Conservation (phyloP, 495 filamentous ascomycete genomes). For the Podospora australis region DNA sequence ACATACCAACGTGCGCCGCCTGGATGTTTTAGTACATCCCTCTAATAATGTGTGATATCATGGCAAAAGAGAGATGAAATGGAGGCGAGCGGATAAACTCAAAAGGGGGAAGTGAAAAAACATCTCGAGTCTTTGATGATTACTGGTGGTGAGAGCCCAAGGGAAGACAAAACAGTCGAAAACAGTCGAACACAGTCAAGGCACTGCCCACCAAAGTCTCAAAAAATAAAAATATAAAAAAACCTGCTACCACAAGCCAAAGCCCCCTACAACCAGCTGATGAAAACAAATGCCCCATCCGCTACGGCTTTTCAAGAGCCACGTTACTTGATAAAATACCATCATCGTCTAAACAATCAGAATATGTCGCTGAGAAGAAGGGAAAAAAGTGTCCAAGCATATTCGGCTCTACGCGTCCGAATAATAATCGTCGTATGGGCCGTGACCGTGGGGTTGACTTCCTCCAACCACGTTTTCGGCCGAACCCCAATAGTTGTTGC, state of each 20-base stretch:
- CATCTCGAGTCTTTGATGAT: not conserved
- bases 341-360: constrained; percentile 2
- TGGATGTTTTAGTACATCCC: no score
- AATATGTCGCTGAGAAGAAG: not conserved
- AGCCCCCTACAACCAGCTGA: no score
- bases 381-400: not conserved
- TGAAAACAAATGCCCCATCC: no score
- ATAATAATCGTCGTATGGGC: constrained; percentile 45
- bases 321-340: not conserved
- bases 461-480: constrained; percentile 39
- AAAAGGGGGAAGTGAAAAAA: not conserved
- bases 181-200: not conserved
- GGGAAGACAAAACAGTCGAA: not conserved
- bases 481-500: constrained; percentile 42
- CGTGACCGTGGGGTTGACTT: constrained; percentile 31
- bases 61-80: not conserved
- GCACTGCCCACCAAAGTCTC: no score
- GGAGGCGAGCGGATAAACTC: not conserved
- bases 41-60: not conserved
- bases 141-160: not conserved
- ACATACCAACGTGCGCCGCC: no score
- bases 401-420: constrained; percentile 36
- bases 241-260: no score
- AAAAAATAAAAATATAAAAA: no score
- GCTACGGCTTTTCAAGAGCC: no score